These are phyloP conservation scores for Alternaria ventricosa DNA, from an alignment of 2,329 filamentous ascomycete genomes.

Conservation along the genomic window DNA sequence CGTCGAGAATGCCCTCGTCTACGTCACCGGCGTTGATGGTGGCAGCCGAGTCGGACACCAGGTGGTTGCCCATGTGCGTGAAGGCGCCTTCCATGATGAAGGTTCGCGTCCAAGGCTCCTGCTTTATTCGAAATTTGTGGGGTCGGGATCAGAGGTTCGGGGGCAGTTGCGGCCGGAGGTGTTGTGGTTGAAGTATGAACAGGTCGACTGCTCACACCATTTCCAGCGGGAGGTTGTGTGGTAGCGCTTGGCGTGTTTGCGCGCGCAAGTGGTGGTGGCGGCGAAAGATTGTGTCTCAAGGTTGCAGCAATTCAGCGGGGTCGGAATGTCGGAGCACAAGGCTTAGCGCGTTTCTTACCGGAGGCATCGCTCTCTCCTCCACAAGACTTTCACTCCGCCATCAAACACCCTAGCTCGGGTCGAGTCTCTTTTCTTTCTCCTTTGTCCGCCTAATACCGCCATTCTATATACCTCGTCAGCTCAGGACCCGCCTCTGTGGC, in stretches of 20 bases:
- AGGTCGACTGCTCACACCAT: slow-evolving; percentile 33
- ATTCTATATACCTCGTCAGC: not conserved
- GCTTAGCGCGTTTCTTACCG: slow-evolving; percentile 5
- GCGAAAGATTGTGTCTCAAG: slow-evolving; percentile 18
- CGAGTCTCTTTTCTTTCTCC: not conserved
- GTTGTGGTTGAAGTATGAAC: not conserved
- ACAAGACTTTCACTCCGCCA: not conserved
- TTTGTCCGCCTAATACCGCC: not conserved
- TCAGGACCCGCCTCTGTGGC: not conserved
- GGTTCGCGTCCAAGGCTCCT: slow-evolving; percentile 9
- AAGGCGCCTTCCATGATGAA: slow-evolving; percentile 81
- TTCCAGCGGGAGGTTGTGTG: slow-evolving; percentile 14
- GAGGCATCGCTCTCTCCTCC: not conserved
- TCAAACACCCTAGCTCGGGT: not conserved
- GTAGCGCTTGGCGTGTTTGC: slow-evolving; percentile 26
- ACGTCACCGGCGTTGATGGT: slow-evolving; percentile 89
- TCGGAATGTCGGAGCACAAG: slow-evolving; percentile 14
- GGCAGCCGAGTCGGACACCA: slow-evolving; percentile 81
- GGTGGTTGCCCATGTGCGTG: slow-evolving; percentile 84
- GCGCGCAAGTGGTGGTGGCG: slow-evolving; percentile 26
- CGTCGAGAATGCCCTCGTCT: slow-evolving; percentile 82
- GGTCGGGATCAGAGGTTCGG: slow-evolving; percentile 5
- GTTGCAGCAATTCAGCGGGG: slow-evolving; percentile 8
- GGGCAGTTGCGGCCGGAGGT: slow-evolving; percentile 5
- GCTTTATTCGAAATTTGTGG: slow-evolving; percentile 7